A percentile compares a stretch with the other conserved stretches of the same genome.
phyloP scores from a whole-genome alignment of 305 asterid species.

The Solanum hybrid region DNA sequence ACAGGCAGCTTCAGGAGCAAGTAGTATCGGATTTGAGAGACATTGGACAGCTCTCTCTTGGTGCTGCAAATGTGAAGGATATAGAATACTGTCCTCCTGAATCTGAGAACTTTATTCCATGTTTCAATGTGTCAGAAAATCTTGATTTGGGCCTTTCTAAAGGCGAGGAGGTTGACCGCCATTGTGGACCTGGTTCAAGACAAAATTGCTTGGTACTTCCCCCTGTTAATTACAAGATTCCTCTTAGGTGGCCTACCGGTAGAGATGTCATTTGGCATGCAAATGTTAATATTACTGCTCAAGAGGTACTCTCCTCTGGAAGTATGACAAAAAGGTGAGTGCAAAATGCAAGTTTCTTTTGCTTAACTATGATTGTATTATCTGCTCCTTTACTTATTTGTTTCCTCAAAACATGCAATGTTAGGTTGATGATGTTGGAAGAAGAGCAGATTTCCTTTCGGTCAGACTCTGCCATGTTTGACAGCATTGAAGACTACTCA shows the following conservation, averaged over 20 bases:
- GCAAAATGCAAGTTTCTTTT: conserved; percentile 6
- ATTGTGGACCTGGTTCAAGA: conserved; percentile 47
- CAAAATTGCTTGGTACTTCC: conserved; percentile 82
- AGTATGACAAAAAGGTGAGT: conserved; percentile 87
- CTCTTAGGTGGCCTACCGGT: conserved; percentile 94
- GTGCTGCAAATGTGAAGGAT: conserved; percentile 53
- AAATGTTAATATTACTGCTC: conserved; percentile 93
- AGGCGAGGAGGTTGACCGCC: conserved; percentile 68
- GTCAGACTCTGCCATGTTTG: conserved; percentile 77
- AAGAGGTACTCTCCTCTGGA: conserved; percentile 92
- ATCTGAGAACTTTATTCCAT: conserved; percentile 77
- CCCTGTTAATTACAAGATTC: conserved; percentile 71
- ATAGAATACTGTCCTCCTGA: conserved; percentile 70
- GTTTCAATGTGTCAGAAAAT: conserved; percentile 80
- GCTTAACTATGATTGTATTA: not conserved
- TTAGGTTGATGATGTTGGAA: conserved; percentile 98
- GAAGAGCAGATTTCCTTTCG: conserved; percentile 96
- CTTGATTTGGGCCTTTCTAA: conserved; percentile 54
- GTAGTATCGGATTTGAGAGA: conserved; percentile 75
- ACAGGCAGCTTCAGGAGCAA: conserved; percentile 79
- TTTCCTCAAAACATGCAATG: conserved; percentile 9
- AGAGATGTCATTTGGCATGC: conserved; percentile 92
- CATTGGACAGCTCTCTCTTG: conserved; percentile 73
- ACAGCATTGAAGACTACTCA: conserved; percentile 85
- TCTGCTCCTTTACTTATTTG: not conserved